A percentile compares a stretch with the other conserved stretches of the same genome.
phyloP scores from a whole-genome alignment of 2,329 filamentous ascomycete genomes.

The Aspergillus tamarii region DNA sequence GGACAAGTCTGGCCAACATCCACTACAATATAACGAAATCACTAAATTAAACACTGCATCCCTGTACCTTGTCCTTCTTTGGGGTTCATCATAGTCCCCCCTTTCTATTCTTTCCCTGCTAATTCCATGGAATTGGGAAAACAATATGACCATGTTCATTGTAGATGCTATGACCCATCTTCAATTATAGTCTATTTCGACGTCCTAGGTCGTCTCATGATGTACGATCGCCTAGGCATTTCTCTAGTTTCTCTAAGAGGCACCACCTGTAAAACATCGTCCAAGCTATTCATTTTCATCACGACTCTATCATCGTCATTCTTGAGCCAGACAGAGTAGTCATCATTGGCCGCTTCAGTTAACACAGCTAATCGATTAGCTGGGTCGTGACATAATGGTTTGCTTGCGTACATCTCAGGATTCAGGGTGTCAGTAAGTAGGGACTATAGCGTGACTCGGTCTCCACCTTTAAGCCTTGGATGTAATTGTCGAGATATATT shows the following conservation, averaged over 20 bases:
- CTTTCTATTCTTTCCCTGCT: not conserved
- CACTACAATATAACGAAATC: too few relatives aligned
- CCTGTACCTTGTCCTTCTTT: too few relatives aligned
- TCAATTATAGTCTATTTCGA: not conserved
- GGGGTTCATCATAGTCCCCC: too few relatives aligned
- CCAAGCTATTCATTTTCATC: not conserved
- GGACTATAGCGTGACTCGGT: too few relatives aligned
- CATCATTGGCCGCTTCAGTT: not conserved
- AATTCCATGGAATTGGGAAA: not conserved
- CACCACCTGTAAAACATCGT: not conserved
- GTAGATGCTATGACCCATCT: not conserved
- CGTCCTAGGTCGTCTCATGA: not conserved
- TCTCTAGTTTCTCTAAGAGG: not conserved
- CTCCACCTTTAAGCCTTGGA: too few relatives aligned
- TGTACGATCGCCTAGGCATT: not conserved
- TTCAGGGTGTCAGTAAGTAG: not conserved
- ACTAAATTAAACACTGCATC: too few relatives aligned
- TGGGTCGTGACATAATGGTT: not conserved
- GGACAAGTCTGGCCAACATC: too few relatives aligned
- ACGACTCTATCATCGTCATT: not conserved
- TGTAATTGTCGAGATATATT: too few relatives aligned
- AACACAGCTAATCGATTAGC: constrained; percentile 6
- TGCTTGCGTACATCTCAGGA: constrained; percentile 4
- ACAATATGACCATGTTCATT: not conserved
- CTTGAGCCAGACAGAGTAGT: not conserved